phyloP scores from a whole-genome alignment of 305 asterid genomes.

The Nicotiana rustica region DNA sequence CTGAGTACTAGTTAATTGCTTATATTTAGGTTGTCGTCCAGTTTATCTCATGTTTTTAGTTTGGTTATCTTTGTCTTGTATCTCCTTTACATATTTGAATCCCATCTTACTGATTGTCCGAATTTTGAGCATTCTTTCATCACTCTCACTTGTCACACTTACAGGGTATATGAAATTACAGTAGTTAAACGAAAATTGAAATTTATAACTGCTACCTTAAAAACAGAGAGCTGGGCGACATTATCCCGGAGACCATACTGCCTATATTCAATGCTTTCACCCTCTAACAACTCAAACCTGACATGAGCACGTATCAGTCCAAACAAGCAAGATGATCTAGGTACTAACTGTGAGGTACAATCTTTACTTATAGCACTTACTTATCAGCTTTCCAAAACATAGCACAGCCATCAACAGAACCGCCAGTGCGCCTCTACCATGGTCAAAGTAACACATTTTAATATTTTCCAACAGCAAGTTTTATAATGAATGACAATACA shows the following conservation, averaged over 20 bases:
- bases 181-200: neutral
- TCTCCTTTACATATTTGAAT: constrained; percentile 12
- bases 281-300: constrained; percentile 49
- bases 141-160: neutral
- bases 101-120: neutral
- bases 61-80: constrained; percentile 1
- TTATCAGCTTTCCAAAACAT: constrained; percentile 49
- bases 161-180: constrained; percentile 12
- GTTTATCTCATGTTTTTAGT: constrained; percentile 9
- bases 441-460: neutral
- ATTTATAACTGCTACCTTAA: constrained; percentile 44
- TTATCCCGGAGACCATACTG: constrained; percentile 50
- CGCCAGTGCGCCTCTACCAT: constrained; percentile 52
- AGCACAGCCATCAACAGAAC: constrained; percentile 50
- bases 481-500: neutral
- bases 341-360: neutral
- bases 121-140: neutral
- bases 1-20: neutral
- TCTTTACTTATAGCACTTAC: constrained; percentile 33
- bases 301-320: neutral
- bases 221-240: constrained; percentile 51
- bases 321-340: neutral
- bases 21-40: neutral
- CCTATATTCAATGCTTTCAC: constrained; percentile 46
- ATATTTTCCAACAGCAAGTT: neutral